A percentile compares a stretch with the other conserved stretches of the same genome.
phyloP scores from a whole-genome alignment of 108 stramenopile species.

The Fragilaria radians region DNA sequence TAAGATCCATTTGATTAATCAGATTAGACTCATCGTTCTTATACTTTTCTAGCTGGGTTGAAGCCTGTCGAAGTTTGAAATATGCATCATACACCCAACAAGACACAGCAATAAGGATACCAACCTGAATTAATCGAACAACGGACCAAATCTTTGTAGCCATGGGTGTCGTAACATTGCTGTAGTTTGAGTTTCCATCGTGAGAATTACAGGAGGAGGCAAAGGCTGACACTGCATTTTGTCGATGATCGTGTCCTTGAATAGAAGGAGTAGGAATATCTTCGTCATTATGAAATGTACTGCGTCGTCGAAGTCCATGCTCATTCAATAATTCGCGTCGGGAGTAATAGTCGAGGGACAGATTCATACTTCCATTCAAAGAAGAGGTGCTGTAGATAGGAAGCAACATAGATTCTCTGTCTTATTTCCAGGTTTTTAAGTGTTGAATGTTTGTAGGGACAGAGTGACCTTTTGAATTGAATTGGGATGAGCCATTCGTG shows the following conservation, averaged over 20 bases:
- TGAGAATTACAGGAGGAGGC: background rate
- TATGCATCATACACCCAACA: conserved; percentile 36
- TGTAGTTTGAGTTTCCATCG: background rate
- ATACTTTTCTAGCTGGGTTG: conserved; percentile 25
- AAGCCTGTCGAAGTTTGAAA: conserved; percentile 26
- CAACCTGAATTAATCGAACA: conserved; percentile 24
- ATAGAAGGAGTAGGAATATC: background rate
- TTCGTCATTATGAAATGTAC: background rate
- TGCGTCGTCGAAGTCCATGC: background rate
- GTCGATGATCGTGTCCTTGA: background rate
- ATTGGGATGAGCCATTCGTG: too few species aligned
- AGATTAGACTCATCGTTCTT: conserved; percentile 38
- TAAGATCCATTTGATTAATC: conserved; percentile 30
- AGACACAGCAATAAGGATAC: conserved; percentile 26
- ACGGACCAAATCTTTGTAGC: conserved; percentile 9
- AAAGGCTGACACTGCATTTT: background rate
- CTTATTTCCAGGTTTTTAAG: too few species aligned
- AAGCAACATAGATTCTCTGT: too few species aligned
- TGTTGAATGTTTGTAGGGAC: too few species aligned
- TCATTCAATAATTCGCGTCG: too few species aligned
- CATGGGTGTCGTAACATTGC: background rate
- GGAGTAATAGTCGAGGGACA: too few species aligned
- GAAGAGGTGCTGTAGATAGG: too few species aligned
- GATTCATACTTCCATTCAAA: too few species aligned
- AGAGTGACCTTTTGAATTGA: too few species aligned